Evolutionary conservation across 2,329 filamentous ascomycete genomes (phyloP).

Genomic region (Incumbomyces lentus): DNA sequence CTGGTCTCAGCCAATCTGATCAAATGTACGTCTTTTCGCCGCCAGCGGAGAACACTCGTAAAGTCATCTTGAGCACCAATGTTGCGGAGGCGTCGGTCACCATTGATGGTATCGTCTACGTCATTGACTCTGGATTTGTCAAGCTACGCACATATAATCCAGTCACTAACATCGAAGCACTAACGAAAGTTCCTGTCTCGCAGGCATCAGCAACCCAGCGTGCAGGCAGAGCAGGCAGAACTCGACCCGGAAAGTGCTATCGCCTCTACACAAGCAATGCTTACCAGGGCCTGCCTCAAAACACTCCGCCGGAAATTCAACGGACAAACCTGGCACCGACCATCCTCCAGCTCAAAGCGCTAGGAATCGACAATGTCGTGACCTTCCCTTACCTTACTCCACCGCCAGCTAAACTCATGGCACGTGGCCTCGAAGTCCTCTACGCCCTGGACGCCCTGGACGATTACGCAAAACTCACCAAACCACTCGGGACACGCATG

Average conservation of each 20-base stretch:
- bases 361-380: constrained; percentile 89
- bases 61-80: constrained; percentile 88
- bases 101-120: constrained; percentile 82
- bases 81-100: constrained; percentile 95
- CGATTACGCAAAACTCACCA: constrained; percentile 79
- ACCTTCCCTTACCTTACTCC: constrained; percentile 82
- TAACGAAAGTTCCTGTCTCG: constrained; percentile 72
- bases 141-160: constrained; percentile 84
- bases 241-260: constrained; percentile 85
- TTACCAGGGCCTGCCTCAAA: constrained; percentile 55
- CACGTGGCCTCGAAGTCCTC: constrained; percentile 76
- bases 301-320: constrained; percentile 81
- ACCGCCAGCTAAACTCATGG: constrained; percentile 74
- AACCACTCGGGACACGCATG: constrained; percentile 79
- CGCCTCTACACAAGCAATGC: constrained; percentile 74
- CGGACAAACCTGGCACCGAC: constrained; percentile 81
- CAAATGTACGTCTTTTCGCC: constrained; percentile 93
- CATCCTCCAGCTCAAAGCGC: constrained; percentile 81
- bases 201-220: constrained; percentile 89
- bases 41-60: constrained; percentile 68
- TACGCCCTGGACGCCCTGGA: constrained; percentile 81
- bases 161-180: constrained; percentile 71
- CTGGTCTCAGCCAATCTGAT: constrained; percentile 77
- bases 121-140: constrained; percentile 82
- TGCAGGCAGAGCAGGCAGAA: constrained; percentile 80